Percentiles rank a stretch among this genome's conserved stretches.
These are phyloP conservation scores for Chimonanthus salicifolius DNA, from an alignment of 164 flowering plant species.

Conservation along the genomic window DNA sequence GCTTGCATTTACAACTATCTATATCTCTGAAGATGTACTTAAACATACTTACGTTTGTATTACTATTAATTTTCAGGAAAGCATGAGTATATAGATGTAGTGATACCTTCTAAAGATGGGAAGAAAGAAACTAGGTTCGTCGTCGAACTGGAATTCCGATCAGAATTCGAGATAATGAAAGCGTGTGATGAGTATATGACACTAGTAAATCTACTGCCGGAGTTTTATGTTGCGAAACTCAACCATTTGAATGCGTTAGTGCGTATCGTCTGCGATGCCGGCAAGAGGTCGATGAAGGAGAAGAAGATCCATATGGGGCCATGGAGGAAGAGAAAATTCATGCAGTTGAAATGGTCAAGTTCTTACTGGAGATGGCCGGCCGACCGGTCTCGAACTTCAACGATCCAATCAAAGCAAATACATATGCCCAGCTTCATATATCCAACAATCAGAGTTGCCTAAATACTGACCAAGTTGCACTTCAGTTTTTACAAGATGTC, in stretches of 20 bases:
- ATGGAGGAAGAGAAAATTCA: conserved; percentile 45
- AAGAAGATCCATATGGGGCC: conserved; percentile 45
- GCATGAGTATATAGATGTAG: conserved; percentile 41
- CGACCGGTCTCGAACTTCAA: background rate
- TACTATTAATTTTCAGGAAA: conserved; percentile 16
- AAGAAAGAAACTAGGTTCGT: conserved; percentile 26
- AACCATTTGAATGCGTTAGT: conserved; percentile 33
- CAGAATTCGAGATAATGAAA: conserved; percentile 38
- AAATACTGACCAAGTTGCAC: background rate
- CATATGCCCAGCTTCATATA: background rate
- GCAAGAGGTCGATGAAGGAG: conserved; percentile 39
- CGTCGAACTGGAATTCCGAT: conserved; percentile 35
- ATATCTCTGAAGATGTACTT: background rate
- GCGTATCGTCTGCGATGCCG: conserved; percentile 31
- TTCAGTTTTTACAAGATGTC: too few species aligned
- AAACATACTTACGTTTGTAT: background rate
- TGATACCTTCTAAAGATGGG: conserved; percentile 10
- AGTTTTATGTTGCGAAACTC: conserved; percentile 30
- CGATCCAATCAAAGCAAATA: background rate
- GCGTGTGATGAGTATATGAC: conserved; percentile 29
- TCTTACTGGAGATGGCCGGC: background rate
- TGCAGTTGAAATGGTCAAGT: conserved; percentile 49
- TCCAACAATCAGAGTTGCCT: background rate
- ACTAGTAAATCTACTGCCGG: conserved; percentile 27
- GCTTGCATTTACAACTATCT: background rate